Percentiles rank a stretch among this genome's conserved stretches.
These are phyloP conservation scores for Colletotrichum musicola DNA, from an alignment of 2,329 filamentous ascomycete species.

Conservation along the genomic window DNA sequence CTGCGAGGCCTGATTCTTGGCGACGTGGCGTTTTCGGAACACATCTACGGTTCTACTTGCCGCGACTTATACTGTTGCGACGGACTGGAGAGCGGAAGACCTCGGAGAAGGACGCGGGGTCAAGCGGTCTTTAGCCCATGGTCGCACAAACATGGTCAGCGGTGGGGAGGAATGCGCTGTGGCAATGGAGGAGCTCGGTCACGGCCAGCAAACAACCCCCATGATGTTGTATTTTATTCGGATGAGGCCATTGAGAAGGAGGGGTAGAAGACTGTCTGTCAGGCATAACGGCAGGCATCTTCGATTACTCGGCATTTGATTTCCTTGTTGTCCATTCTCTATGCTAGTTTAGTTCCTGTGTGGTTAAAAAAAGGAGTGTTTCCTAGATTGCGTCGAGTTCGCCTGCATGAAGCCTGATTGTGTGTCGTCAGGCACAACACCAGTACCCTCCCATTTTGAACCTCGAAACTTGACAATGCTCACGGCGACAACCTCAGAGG, in stretches of 20 bases:
- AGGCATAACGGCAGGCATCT: conserved; percentile 44
- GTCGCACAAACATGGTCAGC: conserved; percentile 6
- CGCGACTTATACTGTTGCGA: conserved; percentile 24
- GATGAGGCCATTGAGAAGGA: conserved; percentile 36
- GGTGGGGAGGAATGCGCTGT: conserved; percentile 1
- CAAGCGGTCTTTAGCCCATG: conserved; percentile 7
- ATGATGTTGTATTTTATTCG: conserved; percentile 55
- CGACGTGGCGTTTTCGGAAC: conserved; percentile 39
- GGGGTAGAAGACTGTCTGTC: conserved; percentile 46
- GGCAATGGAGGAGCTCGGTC: conserved; percentile 9
- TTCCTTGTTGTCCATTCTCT: conserved; percentile 47
- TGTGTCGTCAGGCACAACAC: not conserved
- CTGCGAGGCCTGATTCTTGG: conserved; percentile 39
- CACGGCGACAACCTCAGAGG: too few relatives aligned
- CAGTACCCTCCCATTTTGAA: too few relatives aligned
- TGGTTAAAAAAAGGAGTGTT: conserved; percentile 32
- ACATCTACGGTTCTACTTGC: conserved; percentile 31
- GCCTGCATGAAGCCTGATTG: not conserved
- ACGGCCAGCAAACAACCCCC: conserved; percentile 17
- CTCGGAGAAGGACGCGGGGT: conserved; percentile 41
- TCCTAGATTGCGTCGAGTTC: conserved; percentile 6
- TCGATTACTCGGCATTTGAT: conserved; percentile 55
- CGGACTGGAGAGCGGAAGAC: conserved; percentile 30
- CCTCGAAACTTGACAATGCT: too few relatives aligned
- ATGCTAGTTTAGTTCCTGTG: conserved; percentile 38